A percentile compares a stretch with the other conserved stretches of the same genome.
Conservation (phyloP, 2,329 filamentous ascomycete species). For the Aschersonia sp. region DNA sequence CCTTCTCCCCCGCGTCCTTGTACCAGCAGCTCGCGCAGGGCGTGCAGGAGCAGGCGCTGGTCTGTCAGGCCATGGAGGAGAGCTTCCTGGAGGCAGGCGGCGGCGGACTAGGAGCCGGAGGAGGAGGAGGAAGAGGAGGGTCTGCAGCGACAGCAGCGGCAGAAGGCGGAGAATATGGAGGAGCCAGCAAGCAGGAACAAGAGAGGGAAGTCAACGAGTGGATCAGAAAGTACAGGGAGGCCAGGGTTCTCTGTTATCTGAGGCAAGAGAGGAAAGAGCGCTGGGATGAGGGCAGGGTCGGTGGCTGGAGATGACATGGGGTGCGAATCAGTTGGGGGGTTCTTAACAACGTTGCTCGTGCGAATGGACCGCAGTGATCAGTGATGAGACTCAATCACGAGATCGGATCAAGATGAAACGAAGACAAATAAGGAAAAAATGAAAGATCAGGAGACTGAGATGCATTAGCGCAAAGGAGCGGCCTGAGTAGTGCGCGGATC, state of each 20-base stretch:
- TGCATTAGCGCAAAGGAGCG: too few species aligned
- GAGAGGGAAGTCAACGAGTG: constrained; percentile 81
- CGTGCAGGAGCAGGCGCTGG: constrained; percentile 66
- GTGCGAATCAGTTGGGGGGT: not conserved
- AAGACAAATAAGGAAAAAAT: too few species aligned
- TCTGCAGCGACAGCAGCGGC: too few species aligned
- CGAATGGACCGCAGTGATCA: too few species aligned
- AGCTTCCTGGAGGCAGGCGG: constrained; percentile 62
- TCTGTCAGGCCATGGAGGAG: constrained; percentile 77
- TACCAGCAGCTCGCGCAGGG: constrained; percentile 69
- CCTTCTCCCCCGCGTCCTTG: constrained; percentile 74
- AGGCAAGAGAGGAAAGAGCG: constrained; percentile 77
- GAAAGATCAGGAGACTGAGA: too few species aligned
- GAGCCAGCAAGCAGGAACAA: constrained; percentile 28
- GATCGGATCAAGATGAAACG: too few species aligned
- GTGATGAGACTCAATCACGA: too few species aligned
- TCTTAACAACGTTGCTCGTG: too few species aligned
- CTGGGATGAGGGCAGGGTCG: constrained; percentile 92
- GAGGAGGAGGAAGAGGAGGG: not conserved
- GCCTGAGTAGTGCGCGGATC: too few species aligned
- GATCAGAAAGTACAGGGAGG: constrained; percentile 67
- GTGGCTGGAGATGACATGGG: constrained; percentile 64
- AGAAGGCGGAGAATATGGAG: too few species aligned
- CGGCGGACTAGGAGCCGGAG: constrained; percentile 32
- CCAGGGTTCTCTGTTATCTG: constrained; percentile 63